phyloP scores from a whole-genome alignment of 148 eudicot genomes.

The Amaranthus cruentus region DNA sequence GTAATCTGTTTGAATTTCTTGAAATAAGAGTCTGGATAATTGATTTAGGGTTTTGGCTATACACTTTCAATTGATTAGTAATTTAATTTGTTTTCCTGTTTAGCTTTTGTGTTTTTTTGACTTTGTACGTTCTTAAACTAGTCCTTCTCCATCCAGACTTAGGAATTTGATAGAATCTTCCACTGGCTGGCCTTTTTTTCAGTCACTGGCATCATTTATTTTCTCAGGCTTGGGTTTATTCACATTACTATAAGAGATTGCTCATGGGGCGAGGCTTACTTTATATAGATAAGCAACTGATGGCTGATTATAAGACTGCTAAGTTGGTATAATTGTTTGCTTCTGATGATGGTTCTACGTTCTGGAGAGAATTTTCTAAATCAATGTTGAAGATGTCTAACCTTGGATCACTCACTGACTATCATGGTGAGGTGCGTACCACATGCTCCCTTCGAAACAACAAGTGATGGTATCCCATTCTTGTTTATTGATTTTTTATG shows the following conservation, averaged over 20 bases:
- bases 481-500: neutral
- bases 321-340: conserved; percentile 36
- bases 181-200: conserved; percentile 9
- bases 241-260: conserved; percentile 37
- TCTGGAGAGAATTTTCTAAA: conserved; percentile 32
- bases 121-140: too few species aligned
- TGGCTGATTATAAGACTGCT: conserved; percentile 38
- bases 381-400: conserved; percentile 42
- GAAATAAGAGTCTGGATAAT: too few species aligned
- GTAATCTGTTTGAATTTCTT: too few species aligned
- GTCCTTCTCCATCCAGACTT: conserved; percentile 23
- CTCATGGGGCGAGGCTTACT: conserved; percentile 43
- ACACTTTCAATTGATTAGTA: too few species aligned
- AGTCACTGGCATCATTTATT: conserved; percentile 22
- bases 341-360: conserved; percentile 36
- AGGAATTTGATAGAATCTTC: conserved; percentile 24
- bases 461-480: neutral
- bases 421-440: conserved; percentile 34
- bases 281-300: conserved; percentile 42
- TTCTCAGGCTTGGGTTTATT: conserved; percentile 29
- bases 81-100: too few species aligned
- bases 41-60: too few species aligned
- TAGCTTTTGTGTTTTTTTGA: too few species aligned
- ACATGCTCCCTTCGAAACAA: conserved; percentile 30
- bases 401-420: conserved; percentile 21